Evolutionary conservation across 2,329 filamentous ascomycete species (phyloP).

Genomic region (Trichophyton mentagrophytes): DNA sequence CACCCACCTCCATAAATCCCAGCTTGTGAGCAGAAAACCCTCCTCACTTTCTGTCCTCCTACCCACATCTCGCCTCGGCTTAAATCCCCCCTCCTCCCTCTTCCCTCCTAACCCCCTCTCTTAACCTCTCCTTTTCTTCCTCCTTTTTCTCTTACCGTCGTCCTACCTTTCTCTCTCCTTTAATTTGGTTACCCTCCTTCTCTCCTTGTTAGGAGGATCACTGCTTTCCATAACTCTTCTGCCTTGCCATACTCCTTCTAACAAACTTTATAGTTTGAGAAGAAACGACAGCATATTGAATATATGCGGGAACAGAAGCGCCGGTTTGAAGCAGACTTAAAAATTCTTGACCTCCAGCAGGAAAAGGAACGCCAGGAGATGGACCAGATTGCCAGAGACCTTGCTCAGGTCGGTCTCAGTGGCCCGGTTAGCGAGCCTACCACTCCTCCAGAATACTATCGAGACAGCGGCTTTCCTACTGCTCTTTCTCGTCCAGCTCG

Average conservation of each 20-base stretch:
- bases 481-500: slow-evolving; percentile 74
- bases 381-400: slow-evolving; percentile 69
- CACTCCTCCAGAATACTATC: slow-evolving; percentile 76
- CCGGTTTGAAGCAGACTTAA: slow-evolving; percentile 84
- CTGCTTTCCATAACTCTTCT: neutral
- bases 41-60: neutral
- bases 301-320: slow-evolving; percentile 77
- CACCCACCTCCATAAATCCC: slow-evolving; percentile 17
- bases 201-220: neutral
- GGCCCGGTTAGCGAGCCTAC: slow-evolving; percentile 89
- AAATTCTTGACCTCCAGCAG: slow-evolving; percentile 74
- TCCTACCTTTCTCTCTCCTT: neutral
- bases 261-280: slow-evolving; percentile 56
- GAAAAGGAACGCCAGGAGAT: slow-evolving; percentile 72
- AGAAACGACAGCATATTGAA: slow-evolving; percentile 88
- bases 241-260: slow-evolving; percentile 25
- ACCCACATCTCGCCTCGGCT: neutral
- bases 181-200: neutral
- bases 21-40: slow-evolving; percentile 16
- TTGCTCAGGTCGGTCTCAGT: slow-evolving; percentile 45
- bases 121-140: neutral
- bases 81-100: neutral
- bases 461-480: slow-evolving; percentile 65
- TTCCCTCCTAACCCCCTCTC: neutral
- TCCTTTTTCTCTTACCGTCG: neutral